Evolutionary conservation across 192 early-diverging fungal species (phyloP), one percentile per base, ranked within the genome.

Genomic region (Podila horticola): DNA sequence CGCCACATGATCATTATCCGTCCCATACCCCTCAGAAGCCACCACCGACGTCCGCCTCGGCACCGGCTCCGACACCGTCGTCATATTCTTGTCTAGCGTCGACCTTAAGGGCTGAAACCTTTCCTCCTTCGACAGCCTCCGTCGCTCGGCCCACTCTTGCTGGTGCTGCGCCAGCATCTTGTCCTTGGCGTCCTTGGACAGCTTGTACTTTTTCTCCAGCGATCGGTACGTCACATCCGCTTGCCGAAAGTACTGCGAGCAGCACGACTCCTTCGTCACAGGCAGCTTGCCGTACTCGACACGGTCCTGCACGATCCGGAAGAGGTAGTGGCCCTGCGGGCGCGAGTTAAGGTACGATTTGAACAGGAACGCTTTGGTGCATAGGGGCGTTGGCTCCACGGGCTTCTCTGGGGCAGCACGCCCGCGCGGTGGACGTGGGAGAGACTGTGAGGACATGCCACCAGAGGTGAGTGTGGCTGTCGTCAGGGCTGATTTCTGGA

Each of bases 251-350:
- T 81, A 81, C 22, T 81, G 71, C 7, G 71, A 64, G 20, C 71
- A 81, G 8, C 55, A 34, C 15, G 38, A 57, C 17, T 81, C 62
- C 62, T 64, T 45, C 26, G 31, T 13, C 11, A 26, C 10, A 20
- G 65, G 64, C 19, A 81, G 48, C 28, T 60, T 72, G 58, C 59
- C 72, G 38, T 81, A 81, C 28, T 81, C 77, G 62, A 81, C 57
- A 30, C 62, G 66, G 17, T 73, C 58, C 12, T 57, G 66, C 5
- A 69, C 41, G 0, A 81, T 71, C 5, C 77, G 65, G 17, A 81
- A 81, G 52, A 81, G 49, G 62, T 81, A 81, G 57, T 81, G 59
- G 48, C 77, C 71, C 48, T 69, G 66, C 24, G 69, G 59, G 24
- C 20, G 58, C 9, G 77, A 64, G 36, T 61, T 73, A 29, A 66